Percentiles rank a stretch among this genome's conserved stretches.
phyloP scores from a whole-genome alignment of 2,329 filamentous ascomycete genomes.

The Neofusicoccum umdonicola region DNA sequence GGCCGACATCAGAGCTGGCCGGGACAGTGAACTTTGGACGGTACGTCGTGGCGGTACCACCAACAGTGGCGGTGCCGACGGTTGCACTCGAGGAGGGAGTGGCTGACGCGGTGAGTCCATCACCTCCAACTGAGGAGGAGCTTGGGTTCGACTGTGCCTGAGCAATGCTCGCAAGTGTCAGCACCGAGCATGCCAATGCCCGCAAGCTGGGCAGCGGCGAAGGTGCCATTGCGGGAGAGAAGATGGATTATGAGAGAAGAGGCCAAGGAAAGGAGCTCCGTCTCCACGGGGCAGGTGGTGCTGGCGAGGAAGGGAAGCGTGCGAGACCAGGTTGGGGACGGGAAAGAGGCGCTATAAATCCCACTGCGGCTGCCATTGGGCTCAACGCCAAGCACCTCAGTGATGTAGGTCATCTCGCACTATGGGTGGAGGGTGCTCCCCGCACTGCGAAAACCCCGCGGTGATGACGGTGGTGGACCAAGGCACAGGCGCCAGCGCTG shows the following conservation, averaged over 20 bases:
- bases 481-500: not conserved
- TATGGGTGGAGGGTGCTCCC: not conserved
- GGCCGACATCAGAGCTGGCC: constrained; percentile 34
- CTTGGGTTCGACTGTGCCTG: constrained; percentile 3
- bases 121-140: not conserved
- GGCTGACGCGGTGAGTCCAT: not conserved
- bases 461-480: constrained; percentile 4
- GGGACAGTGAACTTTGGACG: constrained; percentile 37
- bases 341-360: not conserved
- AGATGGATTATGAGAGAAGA: not conserved
- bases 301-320: not conserved
- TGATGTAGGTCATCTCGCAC: not conserved
- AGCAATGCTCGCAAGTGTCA: not conserved
- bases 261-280: not conserved
- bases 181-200: constrained; percentile 4
- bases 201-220: not conserved
- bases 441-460: constrained; percentile 4
- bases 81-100: constrained; percentile 11
- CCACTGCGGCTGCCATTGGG: not conserved
- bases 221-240: not conserved
- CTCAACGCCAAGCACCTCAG: not conserved
- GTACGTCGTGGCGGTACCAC: constrained; percentile 31
- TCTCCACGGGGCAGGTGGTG: not conserved
- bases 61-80: constrained; percentile 26
- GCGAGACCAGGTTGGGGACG: not conserved